These are phyloP conservation scores for Arthrobotrys entomopaga DNA, from an alignment of 2,329 filamentous ascomycete genomes.

Conservation along the genomic window DNA sequence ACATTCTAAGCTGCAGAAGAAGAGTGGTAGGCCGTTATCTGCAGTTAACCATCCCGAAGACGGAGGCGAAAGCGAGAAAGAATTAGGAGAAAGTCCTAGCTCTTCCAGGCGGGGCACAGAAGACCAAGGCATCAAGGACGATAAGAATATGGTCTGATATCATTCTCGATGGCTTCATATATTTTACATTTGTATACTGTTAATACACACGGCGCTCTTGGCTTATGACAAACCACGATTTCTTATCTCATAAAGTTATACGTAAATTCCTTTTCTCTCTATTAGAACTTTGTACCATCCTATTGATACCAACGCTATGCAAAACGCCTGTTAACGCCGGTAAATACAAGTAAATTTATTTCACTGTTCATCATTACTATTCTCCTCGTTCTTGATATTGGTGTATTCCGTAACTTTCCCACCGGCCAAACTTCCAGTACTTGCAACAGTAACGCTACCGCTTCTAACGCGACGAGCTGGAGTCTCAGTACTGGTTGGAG, in stretches of 20 bases:
- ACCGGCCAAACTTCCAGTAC: slow-evolving; percentile 47
- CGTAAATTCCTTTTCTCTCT: too few species aligned
- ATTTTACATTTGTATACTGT: too few species aligned
- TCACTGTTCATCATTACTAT: slow-evolving; percentile 25
- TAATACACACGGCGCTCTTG: too few species aligned
- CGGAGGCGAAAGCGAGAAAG: slow-evolving; percentile 20
- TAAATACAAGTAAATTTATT: slow-evolving; percentile 14
- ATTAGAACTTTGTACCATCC: too few species aligned
- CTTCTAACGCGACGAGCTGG: slow-evolving; percentile 45
- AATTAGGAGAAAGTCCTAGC: not conserved
- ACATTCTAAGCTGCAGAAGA: slow-evolving; percentile 18
- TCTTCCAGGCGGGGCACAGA: slow-evolving; percentile 24
- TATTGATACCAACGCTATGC: slow-evolving; percentile 2
- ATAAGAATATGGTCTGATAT: slow-evolving; percentile 22
- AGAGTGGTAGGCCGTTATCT: slow-evolving; percentile 11
- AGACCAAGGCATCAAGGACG: slow-evolving; percentile 32
- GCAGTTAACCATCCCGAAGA: not conserved
- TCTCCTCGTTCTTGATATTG: slow-evolving; percentile 31
- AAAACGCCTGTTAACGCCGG: slow-evolving; percentile 20
- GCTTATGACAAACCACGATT: too few species aligned
- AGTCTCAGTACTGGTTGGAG: slow-evolving; percentile 12
- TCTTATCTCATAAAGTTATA: too few species aligned
- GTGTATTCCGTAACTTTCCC: slow-evolving; percentile 53
- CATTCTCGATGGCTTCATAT: too few species aligned
- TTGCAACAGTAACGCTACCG: slow-evolving; percentile 49